Evolutionary conservation across 768 basidiomycete genomes (phyloP).

Genomic region (Lactarius hengduanensis): DNA sequence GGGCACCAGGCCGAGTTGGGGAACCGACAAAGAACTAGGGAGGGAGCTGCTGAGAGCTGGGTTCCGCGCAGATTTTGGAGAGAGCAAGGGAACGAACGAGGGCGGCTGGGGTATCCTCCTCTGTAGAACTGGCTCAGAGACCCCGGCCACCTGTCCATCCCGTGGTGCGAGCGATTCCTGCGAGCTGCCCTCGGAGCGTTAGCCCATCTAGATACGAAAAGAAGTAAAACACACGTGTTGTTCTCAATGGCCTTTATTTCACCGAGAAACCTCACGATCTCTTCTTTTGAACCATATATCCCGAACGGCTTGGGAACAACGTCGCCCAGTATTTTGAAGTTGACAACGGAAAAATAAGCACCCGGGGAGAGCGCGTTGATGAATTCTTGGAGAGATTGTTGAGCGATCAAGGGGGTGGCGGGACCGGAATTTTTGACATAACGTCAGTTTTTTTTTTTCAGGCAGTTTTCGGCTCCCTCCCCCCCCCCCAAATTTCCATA

Average conservation of each 20-base stretch:
- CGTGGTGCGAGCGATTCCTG: conserved; percentile 24
- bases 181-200: conserved; percentile 23
- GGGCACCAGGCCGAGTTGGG: conserved; percentile 36
- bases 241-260: conserved; percentile 40
- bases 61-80: conserved; percentile 31
- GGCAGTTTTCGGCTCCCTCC: too few species aligned
- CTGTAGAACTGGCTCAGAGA: conserved; percentile 23
- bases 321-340: conserved; percentile 53
- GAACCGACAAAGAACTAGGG: conserved; percentile 33
- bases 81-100: conserved; percentile 37
- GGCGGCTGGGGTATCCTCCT: conserved; percentile 20
- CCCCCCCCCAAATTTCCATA: too few species aligned
- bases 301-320: conserved; percentile 51
- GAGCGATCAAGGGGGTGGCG: too few species aligned
- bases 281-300: conserved; percentile 54
- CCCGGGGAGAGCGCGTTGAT: conserved; percentile 51
- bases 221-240: conserved; percentile 38
- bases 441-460: too few species aligned
- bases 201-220: not conserved
- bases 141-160: conserved; percentile 21
- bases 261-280: conserved; percentile 48
- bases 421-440: too few species aligned
- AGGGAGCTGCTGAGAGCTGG: conserved; percentile 27
- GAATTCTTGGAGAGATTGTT: conserved; percentile 47
- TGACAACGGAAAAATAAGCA: conserved; percentile 52